Percentiles rank a stretch among this genome's conserved stretches.
phyloP scores from a whole-genome alignment of 169 alveolate genomes.

The Cryptosporidium felis region DNA sequence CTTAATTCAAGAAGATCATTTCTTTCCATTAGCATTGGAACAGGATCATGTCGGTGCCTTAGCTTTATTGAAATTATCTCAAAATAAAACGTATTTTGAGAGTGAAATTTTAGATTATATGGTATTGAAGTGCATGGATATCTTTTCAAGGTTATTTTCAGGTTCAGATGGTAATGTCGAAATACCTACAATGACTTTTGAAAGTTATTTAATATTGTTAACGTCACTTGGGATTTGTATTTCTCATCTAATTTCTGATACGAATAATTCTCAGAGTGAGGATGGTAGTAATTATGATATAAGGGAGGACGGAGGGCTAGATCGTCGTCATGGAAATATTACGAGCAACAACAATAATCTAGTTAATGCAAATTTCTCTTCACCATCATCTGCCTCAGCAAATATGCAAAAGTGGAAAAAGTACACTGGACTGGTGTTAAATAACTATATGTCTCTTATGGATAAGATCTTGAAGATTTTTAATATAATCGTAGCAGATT shows the following conservation, averaged over 20 bases:
- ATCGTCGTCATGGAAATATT: too few relatives aligned
- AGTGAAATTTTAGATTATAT: conserved; percentile 16
- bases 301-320: too few relatives aligned
- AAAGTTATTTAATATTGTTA: conserved; percentile 21
- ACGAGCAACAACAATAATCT: too few relatives aligned
- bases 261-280: neutral
- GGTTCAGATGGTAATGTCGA: neutral
- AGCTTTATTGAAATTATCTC: conserved; percentile 43
- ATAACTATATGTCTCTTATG: neutral
- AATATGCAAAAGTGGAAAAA: conserved; percentile 34
- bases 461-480: conserved; percentile 1
- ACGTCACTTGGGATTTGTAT: conserved; percentile 31
- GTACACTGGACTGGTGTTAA: neutral
- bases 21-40: conserved; percentile 40
- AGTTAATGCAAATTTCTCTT: too few relatives aligned
- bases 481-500: neutral
- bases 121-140: conserved; percentile 11
- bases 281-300: neutral
- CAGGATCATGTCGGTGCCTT: conserved; percentile 66
- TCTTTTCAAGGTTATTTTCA: conserved; percentile 21
- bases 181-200: conserved; percentile 43
- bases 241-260: neutral
- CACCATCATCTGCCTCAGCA: neutral
- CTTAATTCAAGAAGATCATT: conserved; percentile 34
- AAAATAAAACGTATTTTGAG: conserved; percentile 1